A percentile compares a stretch with the other conserved stretches of the same genome.
These are phyloP conservation scores for Alloascoidea africana DNA, from an alignment of 805 yeast species.

Conservation along the genomic window DNA sequence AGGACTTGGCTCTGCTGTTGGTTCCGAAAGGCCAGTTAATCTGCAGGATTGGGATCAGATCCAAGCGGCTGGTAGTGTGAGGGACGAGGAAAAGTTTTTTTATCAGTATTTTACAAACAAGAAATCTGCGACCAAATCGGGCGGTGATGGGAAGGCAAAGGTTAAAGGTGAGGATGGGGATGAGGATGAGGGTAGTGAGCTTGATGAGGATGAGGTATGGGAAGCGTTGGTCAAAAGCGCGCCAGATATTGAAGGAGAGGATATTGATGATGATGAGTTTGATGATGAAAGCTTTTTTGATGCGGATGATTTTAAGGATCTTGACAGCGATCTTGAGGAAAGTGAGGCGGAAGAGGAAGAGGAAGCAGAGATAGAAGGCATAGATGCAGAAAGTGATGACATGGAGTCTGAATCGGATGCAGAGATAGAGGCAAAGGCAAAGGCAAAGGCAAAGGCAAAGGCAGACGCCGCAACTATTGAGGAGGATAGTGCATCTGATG, in stretches of 20 bases:
- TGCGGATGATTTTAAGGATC: slow-evolving; percentile 35
- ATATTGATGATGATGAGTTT: slow-evolving; percentile 20
- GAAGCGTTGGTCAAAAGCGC: slow-evolving; percentile 59
- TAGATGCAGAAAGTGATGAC: slow-evolving; percentile 13
- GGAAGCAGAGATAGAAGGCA: slow-evolving; percentile 8
- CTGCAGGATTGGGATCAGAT: slow-evolving; percentile 63
- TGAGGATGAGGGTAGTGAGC: slow-evolving; percentile 22
- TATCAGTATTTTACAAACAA: slow-evolving; percentile 67
- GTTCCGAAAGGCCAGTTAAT: slow-evolving; percentile 54
- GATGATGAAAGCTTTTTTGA: slow-evolving; percentile 26
- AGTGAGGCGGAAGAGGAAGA: slow-evolving; percentile 27
- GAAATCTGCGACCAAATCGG: slow-evolving; percentile 21
- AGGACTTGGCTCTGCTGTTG: slow-evolving; percentile 26
- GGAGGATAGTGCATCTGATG: slow-evolving; percentile 19
- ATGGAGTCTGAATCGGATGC: slow-evolving; percentile 29
- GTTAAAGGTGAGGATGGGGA: slow-evolving; percentile 13
- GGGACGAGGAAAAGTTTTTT: slow-evolving; percentile 82
- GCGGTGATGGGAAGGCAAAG: slow-evolving; percentile 15
- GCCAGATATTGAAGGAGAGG: slow-evolving; percentile 54
- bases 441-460: slow-evolving; percentile 16
- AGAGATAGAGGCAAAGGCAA: slow-evolving; percentile 16
- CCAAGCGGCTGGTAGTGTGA: slow-evolving; percentile 45
- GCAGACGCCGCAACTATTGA: slow-evolving; percentile 12
- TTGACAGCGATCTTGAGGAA: slow-evolving; percentile 49
- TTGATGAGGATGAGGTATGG: slow-evolving; percentile 67